Evolutionary conservation across 441 rosid species (phyloP).

Genomic region (Erysimum pusillum): DNA sequence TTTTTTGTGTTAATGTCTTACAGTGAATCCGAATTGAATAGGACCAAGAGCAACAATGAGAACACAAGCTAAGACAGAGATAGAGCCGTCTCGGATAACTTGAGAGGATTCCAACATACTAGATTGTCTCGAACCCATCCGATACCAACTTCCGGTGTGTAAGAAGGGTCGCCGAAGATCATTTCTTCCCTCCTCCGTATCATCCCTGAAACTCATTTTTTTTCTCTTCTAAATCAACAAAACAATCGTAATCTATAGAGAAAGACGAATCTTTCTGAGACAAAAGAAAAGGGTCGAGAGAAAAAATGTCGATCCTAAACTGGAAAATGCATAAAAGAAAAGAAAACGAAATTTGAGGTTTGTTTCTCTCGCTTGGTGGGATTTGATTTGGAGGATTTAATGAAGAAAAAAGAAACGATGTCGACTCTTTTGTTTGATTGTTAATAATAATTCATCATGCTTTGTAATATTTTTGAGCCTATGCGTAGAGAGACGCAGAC

Average conservation of each 20-base stretch:
- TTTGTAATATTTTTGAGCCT: conserved; percentile 22
- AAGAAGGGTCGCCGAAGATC: conserved; percentile 67
- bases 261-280: neutral
- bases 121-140: conserved; percentile 69
- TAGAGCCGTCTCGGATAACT: conserved; percentile 61
- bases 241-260: conserved; percentile 19
- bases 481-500: conserved; percentile 44
- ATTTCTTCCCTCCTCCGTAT: conserved; percentile 58
- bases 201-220: conserved; percentile 72
- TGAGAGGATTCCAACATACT: conserved; percentile 67
- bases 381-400: conserved; percentile 19
- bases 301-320: conserved; percentile 36
- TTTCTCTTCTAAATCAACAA: conserved; percentile 5
- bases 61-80: conserved; percentile 72
- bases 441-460: conserved; percentile 18
- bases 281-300: conserved; percentile 22
- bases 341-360: conserved; percentile 12
- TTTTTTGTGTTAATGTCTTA: conserved; percentile 30
- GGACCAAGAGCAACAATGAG: conserved; percentile 77
- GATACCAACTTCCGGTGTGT: conserved; percentile 75
- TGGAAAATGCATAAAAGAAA: neutral
- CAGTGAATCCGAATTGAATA: conserved; percentile 79
- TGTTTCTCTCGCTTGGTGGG: neutral
- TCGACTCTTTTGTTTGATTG: conserved; percentile 23
- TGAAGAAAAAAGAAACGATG: neutral